Base-by-base conservation (phyloP, 2,329 filamentous ascomycete genomes). In the Alternaria triticina region DNA sequence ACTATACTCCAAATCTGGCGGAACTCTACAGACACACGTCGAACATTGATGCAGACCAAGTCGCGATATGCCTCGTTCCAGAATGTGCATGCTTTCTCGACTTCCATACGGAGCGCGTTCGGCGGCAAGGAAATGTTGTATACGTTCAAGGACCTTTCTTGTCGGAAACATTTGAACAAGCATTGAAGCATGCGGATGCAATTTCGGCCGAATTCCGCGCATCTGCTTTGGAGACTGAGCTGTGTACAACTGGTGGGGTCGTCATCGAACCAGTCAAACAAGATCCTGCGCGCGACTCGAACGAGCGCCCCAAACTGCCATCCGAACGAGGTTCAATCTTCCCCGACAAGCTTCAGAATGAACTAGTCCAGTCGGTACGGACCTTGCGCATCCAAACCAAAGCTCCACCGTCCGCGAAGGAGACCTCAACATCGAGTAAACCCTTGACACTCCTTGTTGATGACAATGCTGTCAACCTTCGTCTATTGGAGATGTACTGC, bases 401-500 rank as follows among this genome's bases (percentile, higher is more conserved):
- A 12, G 36, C 46, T 23, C 47, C 46, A 10, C n/a, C 50, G 7
- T 22, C 27, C 40, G 8, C 30, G 17, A 55, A 17, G 15, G 49
- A 58, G 46, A 40, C 11, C 9, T 25, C 23, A 43, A 28, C 11
- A 17, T 50, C 40, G 2, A 47, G 11, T 13, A 70, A 71, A 45
- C 75, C 76, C 2, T 64, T 70, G 62, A 70, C 75, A 1, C 73
- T 85, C 0, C 70, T 85, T 3, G 83, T 84, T 1, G 83, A 84
- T 54, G 83, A 84, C 61, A 84, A 84, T 45, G 57, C 71, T 1
- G 75, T 84, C 54, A 85, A 85, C 22, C 74, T 84, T 0, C 80
- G 82, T 17, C 81, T 84, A 43, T 63, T 85, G 25, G 73, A 81
- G 28, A 83, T 84, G 81, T 84, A 84, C 67, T 84, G 82, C 70